Evolutionary conservation across 2,329 filamentous ascomycete species (phyloP), one percentile per base, ranked within the genome.

Genomic region (Beauveria bassiana): DNA sequence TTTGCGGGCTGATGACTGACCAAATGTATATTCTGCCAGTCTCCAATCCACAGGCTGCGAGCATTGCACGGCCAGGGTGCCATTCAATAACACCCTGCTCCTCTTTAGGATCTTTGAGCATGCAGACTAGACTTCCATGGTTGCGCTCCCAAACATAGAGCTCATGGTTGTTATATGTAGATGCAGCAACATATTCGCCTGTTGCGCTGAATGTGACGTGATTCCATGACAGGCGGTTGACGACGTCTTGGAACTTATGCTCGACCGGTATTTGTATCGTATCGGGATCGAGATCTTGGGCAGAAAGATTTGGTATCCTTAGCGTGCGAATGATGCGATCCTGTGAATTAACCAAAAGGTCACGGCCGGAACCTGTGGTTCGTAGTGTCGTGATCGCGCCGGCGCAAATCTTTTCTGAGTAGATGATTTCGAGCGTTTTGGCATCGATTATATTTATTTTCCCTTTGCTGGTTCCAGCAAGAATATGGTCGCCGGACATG

Each of bases 131-230:
- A 74, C 91, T 96, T 56, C 95, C 95, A 69, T 96, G 91, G 61
- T 88, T 89, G 60, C 95, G 86, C 76, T 99, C 95, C 95, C 93
- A 98, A 31, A 98, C 93, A 75, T 98, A 98, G 65, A 99, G 90
- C 74, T 99, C 93, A 69, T 97, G 93, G 70, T 99, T 99, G 81
- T 98, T 98, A 74, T 92, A 96, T 2, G 95, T 98, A 28, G 92
- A 96, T 0, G 96, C 95, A 26, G 92, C 92, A 46, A 99, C 92
- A 71, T 98, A 98, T 74, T 99, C 95, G 58, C 92, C 93, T 0
- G 90, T 95, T 1, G 91, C 89, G 70, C 91, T 96, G 73, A 99
- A 98, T 0, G 93, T 92, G 62, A 96, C 93, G 70, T 97, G 92
- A 70, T 98, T 99, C 95, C 95, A 99, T 7, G 90, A 92, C 14